Base-by-base conservation (phyloP, 352 stramenopile species). In the Globisporangium cylindrosporum region DNA sequence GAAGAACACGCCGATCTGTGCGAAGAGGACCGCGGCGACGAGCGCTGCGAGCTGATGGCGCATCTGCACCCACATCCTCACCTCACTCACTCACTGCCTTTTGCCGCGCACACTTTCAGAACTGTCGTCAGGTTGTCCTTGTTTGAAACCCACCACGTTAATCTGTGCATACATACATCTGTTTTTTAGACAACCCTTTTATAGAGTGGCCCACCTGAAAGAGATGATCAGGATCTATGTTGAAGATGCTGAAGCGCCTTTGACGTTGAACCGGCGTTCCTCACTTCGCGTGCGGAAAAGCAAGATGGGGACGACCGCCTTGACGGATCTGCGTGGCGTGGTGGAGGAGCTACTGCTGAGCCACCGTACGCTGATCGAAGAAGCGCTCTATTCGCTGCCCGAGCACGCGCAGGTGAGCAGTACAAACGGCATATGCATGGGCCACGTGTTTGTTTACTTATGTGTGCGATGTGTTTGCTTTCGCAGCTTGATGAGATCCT, bases 1-100 rank as follows among this genome's bases (percentile, higher is more conserved):
- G 67, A 90, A 89, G 73, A 88, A 92, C n/a, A 87, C 41, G 4
- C 82, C 84, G 48, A 76, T 49, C 51, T 92, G 82, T 22, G 77
- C 80, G 34, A 82, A 65, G 20, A 81, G 57, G 46, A 81, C 54
- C 34, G 63, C 77, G 20, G 53, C 59, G 9, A 59, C 68, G 15
- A 81, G 62, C 20, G 74, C 49, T 18, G 24, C 57, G 12, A 88
- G 43, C 38, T 76, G 54, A 54, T 62, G 72, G 20, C 58, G 53
- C 22, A 32, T 49, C 32, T 22, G 56, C 20, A 61, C n/a, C 18
- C 20, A 22, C 55, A 36, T 53, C 34, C 18, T 48, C 14, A 6
- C 7, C 4, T 18, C 41, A 32, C 4, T 18, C 41, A 32, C 4
- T 18, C 41, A 32, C 27, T 32, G 27, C 27, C 27, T 32, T 32